Conservation (phyloP, 306 rosid species). For the Quillaja saponaria region DNA sequence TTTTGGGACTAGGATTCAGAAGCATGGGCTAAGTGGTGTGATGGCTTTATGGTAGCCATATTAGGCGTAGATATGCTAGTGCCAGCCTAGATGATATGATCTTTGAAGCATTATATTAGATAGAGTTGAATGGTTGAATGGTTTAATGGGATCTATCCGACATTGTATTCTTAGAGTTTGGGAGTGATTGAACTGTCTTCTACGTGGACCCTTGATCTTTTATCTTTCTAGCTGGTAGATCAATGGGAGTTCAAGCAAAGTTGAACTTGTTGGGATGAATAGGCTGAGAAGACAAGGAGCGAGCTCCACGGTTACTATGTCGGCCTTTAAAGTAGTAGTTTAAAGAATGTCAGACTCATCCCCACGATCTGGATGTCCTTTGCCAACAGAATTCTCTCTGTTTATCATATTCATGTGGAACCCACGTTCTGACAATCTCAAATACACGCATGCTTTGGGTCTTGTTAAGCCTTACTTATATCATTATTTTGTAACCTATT, state of each 20-base stretch:
- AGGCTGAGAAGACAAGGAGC: constrained; percentile 46
- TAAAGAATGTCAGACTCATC: constrained; percentile 48
- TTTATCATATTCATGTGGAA: constrained; percentile 38
- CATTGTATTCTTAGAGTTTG: constrained; percentile 4
- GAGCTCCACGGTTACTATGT: constrained; percentile 57
- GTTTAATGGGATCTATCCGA: not conserved
- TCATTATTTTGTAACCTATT: constrained; percentile 33
- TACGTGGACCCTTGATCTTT: constrained; percentile 9
- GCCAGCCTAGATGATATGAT: constrained; percentile 27
- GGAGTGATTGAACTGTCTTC: constrained; percentile 12
- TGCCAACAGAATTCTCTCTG: constrained; percentile 35
- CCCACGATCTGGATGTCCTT: constrained; percentile 73
- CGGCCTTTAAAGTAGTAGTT: constrained; percentile 35
- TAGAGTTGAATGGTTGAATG: constrained; percentile 12
- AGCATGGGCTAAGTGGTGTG: not conserved
- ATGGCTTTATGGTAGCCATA: not conserved
- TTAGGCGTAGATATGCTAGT: constrained; percentile 8
- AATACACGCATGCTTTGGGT: constrained; percentile 36
- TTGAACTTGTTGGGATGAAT: constrained; percentile 28
- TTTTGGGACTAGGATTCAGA: too few species aligned
- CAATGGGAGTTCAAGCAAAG: constrained; percentile 1
- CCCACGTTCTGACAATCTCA: constrained; percentile 63
- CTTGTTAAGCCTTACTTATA: constrained; percentile 23
- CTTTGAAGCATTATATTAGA: constrained; percentile 16
- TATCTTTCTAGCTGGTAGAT: not conserved